A percentile compares a stretch with the other conserved stretches of the same genome.
Evolutionary conservation across 75 land plant genomes (phyloP).

Genomic region (Larix kaempferi): DNA sequence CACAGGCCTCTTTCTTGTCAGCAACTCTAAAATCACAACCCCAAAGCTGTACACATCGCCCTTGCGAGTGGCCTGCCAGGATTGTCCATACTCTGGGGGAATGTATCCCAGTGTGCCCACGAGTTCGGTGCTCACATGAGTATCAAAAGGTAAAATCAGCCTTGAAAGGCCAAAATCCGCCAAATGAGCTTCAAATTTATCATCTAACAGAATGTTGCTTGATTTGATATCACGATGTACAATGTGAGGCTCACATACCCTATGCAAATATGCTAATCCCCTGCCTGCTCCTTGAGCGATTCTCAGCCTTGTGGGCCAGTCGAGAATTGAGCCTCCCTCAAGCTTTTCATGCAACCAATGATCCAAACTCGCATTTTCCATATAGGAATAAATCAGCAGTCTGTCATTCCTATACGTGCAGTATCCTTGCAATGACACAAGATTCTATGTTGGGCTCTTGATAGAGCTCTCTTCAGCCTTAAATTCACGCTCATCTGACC

Average conservation of each 20-base stretch:
- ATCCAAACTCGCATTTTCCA: constrained; percentile 66
- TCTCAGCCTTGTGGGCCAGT: constrained; percentile 37
- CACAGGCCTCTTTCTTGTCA: constrained; percentile 48
- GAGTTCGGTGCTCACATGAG: constrained; percentile 57
- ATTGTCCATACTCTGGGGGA: constrained; percentile 60
- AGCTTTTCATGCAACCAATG: constrained; percentile 61
- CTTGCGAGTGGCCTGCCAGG: constrained; percentile 49
- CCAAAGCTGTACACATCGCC: constrained; percentile 75
- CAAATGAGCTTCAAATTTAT: constrained; percentile 40
- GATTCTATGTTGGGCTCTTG: constrained; percentile 52
- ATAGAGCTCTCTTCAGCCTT: constrained; percentile 64
- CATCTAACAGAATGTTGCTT: constrained; percentile 59
- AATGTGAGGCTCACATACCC: constrained; percentile 46
- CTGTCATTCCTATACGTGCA: constrained; percentile 32
- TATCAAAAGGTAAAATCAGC: constrained; percentile 31
- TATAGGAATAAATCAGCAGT: constrained; percentile 59
- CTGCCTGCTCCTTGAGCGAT: constrained; percentile 35
- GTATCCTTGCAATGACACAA: constrained; percentile 57
- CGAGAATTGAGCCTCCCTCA: constrained; percentile 40
- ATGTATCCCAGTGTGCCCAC: constrained; percentile 65
- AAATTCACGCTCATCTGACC: constrained; percentile 59
- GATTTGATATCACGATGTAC: constrained; percentile 62
- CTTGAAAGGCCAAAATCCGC: constrained; percentile 60
- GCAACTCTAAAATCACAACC: constrained; percentile 58
- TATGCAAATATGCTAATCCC: constrained; percentile 56